Percentiles rank a stretch among this genome's conserved stretches.
phyloP scores from a whole-genome alignment of 1,284 basidiomycete genomes.

The Puccinia novopanici region DNA sequence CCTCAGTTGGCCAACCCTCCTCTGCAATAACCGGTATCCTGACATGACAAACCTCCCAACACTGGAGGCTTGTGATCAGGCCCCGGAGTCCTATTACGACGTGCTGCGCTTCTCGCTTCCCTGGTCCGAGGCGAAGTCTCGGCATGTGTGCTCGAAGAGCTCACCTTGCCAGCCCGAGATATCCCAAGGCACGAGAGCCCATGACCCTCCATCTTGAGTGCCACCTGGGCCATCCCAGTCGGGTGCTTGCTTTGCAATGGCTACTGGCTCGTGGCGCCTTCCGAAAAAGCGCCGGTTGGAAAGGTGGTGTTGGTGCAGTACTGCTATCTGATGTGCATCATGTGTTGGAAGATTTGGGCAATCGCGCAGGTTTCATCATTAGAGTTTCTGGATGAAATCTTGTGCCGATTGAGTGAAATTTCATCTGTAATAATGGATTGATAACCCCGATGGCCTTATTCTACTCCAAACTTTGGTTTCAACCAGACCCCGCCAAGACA shows the following conservation, averaged over 20 bases:
- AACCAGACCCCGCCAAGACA: no score
- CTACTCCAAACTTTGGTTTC: no score
- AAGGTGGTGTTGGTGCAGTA: conserved; percentile 17
- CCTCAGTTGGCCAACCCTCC: conserved; percentile 6
- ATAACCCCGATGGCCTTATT: no score
- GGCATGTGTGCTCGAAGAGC: not conserved
- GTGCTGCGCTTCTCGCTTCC: not conserved
- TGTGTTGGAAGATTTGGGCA: no score
- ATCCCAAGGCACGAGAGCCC: not conserved
- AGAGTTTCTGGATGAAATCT: no score
- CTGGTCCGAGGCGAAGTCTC: not conserved
- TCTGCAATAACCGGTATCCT: not conserved
- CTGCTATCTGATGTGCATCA: conserved; percentile 25
- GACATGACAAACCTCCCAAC: not conserved
- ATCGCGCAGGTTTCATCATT: no score
- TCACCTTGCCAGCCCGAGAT: not conserved
- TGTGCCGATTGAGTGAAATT: no score
- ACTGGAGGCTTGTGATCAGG: not conserved
- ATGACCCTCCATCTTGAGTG: conserved; percentile 3
- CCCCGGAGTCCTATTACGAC: not conserved
- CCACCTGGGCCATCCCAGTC: conserved; percentile 17
- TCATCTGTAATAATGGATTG: no score
- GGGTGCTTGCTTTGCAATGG: conserved; percentile 17
- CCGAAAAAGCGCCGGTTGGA: not conserved
- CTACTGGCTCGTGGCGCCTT: conserved; percentile 7